phyloP scores from a whole-genome alignment of 345 rosid species.

The Citrus unshiu region DNA sequence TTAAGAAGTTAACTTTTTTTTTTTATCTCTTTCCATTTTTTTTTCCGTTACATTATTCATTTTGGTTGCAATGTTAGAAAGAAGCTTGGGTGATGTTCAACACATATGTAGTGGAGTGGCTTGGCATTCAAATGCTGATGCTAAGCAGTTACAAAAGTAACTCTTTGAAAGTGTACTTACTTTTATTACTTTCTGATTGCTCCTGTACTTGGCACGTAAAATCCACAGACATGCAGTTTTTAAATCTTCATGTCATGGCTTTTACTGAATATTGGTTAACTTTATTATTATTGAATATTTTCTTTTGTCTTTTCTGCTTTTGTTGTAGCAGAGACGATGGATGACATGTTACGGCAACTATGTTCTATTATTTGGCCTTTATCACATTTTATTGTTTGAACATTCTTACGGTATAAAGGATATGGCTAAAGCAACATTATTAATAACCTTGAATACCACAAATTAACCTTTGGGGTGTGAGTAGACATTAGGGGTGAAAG shows the following conservation, averaged over 20 bases:
- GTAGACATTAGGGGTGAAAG: not conserved
- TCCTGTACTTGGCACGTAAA: not conserved
- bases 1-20: constrained; percentile 7
- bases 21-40: not conserved
- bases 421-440: not conserved
- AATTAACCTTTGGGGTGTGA: not conserved
- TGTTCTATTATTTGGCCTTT: not conserved
- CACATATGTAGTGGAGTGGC: not conserved
- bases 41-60: not conserved
- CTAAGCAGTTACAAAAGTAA: not conserved
- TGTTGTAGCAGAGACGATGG: not conserved
- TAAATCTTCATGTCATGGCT: not conserved
- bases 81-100: not conserved
- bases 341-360: not conserved
- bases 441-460: not conserved
- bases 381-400: not conserved
- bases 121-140: not conserved
- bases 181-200: not conserved
- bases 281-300: no score
- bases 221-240: not conserved
- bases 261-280: not conserved
- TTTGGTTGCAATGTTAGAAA: not conserved
- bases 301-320: not conserved
- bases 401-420: not conserved
- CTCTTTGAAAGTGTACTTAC: not conserved